Conservation (phyloP, 164 flowering plant species). For the Liriodendron chinense region DNA sequence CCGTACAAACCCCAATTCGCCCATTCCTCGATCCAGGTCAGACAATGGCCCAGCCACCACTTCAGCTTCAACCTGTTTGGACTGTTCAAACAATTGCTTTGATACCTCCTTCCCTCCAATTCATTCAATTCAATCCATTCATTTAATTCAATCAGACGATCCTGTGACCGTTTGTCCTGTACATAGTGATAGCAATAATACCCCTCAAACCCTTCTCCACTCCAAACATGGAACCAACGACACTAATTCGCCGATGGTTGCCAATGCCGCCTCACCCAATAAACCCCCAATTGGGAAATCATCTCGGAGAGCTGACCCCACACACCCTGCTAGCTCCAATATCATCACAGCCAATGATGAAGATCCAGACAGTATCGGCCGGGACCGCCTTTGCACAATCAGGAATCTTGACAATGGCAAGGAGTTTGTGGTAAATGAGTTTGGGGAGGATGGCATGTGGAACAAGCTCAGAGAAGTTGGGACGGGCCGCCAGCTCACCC, state of each 20-base stretch:
- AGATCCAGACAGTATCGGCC: not conserved
- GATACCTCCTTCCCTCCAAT: slow-evolving; percentile 18
- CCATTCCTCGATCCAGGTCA: slow-evolving; percentile 49
- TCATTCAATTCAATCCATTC: slow-evolving; percentile 26
- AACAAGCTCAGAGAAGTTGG: slow-evolving; percentile 81
- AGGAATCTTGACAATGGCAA: slow-evolving; percentile 92
- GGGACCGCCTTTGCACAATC: slow-evolving; percentile 46
- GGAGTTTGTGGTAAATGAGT: slow-evolving; percentile 91
- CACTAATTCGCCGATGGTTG: slow-evolving; percentile 18
- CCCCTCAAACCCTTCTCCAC: slow-evolving; percentile 5
- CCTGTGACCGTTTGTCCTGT: slow-evolving; percentile 15
- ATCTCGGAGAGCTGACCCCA: slow-evolving; percentile 19
- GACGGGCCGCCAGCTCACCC: slow-evolving; percentile 83
- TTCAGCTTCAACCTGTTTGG: not conserved
- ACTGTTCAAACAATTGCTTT: slow-evolving; percentile 7
- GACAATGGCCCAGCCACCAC: slow-evolving; percentile 26
- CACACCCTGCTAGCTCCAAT: slow-evolving; percentile 12
- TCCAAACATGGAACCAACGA: slow-evolving; percentile 22
- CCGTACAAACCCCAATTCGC: not conserved
- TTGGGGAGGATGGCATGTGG: slow-evolving; percentile 86
- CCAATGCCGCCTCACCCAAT: slow-evolving; percentile 29
- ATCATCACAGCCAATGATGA: not conserved
- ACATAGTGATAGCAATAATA: slow-evolving; percentile 18
- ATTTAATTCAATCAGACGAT: slow-evolving; percentile 7
- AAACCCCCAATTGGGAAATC: slow-evolving; percentile 55